Percentiles rank a stretch among this genome's conserved stretches.
Conservation (phyloP, 345 rosid genomes). For the Bruguiera sexangula region DNA sequence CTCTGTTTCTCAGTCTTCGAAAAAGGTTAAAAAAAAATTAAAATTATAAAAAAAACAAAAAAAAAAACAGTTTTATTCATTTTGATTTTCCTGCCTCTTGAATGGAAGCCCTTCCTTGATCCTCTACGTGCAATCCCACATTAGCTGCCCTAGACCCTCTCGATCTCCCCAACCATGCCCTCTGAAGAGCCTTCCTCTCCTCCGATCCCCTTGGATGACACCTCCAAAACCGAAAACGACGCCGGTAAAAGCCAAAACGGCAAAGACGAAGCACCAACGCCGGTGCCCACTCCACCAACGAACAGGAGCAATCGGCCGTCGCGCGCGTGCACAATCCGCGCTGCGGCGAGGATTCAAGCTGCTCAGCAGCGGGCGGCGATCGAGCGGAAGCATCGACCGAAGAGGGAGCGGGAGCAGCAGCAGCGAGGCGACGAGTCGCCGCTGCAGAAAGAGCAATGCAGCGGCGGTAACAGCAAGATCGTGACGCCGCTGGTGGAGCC, state of each 20-base stretch:
- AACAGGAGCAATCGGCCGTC: slow-evolving; percentile 77
- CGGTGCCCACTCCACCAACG: slow-evolving; percentile 24
- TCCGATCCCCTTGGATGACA: slow-evolving; percentile 34
- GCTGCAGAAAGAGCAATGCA: slow-evolving; percentile 49
- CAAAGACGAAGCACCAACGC: slow-evolving; percentile 10
- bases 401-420: slow-evolving; percentile 37
- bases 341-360: slow-evolving; percentile 73
- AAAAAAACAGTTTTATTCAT: neutral
- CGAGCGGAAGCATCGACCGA: slow-evolving; percentile 60
- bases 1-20: too few relatives aligned
- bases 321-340: slow-evolving; percentile 88
- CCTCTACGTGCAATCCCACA: slow-evolving; percentile 35
- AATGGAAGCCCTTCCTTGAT: slow-evolving; percentile 29
- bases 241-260: slow-evolving; percentile 14
- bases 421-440: slow-evolving; percentile 34
- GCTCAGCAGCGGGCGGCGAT: slow-evolving; percentile 45
- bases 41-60: neutral
- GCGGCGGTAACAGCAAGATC: slow-evolving; percentile 50
- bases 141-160: slow-evolving; percentile 32
- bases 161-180: slow-evolving; percentile 53
- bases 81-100: slow-evolving; percentile 1
- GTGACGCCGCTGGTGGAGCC: slow-evolving; percentile 70
- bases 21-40: too few relatives aligned
- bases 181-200: slow-evolving; percentile 42
- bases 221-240: slow-evolving; percentile 27